Conservation (phyloP, 108 stramenopile genomes). For the Aurantiochytrium sp. region DNA sequence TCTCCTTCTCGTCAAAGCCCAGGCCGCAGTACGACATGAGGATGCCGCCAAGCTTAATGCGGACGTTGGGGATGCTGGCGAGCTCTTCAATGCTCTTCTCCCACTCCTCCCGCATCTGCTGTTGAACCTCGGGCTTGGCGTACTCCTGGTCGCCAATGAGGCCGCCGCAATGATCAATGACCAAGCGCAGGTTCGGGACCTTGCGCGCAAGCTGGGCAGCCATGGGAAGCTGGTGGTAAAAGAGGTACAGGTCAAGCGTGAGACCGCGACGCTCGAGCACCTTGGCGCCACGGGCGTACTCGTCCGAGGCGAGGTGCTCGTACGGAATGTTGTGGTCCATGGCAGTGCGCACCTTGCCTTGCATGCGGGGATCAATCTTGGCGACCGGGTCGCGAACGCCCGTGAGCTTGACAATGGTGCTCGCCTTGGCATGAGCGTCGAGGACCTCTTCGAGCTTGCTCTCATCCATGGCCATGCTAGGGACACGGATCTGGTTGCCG, state of each 20-base stretch:
- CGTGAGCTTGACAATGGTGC: neutral
- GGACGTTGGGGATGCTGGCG: neutral
- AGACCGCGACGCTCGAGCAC: neutral
- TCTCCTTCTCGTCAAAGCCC: neutral
- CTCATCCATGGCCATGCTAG: neutral
- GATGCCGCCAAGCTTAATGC: neutral
- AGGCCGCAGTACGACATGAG: neutral
- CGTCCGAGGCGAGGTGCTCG: neutral
- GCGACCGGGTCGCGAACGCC: neutral
- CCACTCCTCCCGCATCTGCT: conserved; percentile 1
- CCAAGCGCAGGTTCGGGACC: neutral
- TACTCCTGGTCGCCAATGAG: neutral
- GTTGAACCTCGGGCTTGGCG: neutral
- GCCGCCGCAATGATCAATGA: neutral
- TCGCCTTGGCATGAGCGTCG: neutral
- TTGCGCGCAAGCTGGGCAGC: neutral
- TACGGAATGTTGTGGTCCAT: neutral
- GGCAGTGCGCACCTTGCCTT: neutral
- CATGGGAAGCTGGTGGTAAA: neutral
- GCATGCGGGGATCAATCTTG: neutral
- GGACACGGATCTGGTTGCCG: neutral
- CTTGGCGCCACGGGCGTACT: neutral
- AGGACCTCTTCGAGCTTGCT: neutral
- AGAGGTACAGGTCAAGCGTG: neutral
- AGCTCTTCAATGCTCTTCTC: neutral